Evolutionary conservation across 768 basidiomycete genomes (phyloP), one percentile per base, ranked within the genome.

Genomic region (Rhodotorula sphaerocarpa): DNA sequence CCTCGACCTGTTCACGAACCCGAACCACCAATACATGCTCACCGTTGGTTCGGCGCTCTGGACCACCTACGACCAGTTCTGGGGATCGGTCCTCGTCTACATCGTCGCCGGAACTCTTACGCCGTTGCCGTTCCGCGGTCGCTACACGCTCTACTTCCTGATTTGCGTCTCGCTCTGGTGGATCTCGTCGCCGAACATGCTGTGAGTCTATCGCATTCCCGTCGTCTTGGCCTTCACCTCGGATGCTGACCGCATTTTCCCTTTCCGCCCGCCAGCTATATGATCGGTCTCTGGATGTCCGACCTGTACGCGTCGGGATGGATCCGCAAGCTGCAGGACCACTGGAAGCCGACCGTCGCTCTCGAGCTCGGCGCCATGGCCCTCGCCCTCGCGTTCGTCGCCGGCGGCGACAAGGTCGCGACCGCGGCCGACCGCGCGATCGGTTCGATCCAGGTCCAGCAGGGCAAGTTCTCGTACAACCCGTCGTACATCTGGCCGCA

Each of bases 21-120:
- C 42, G 25, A 73, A 74, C 63, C 73, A 73, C 57, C 69, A 71
- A 50, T 71, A 71, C 60, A 74, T 74, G 70, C 71, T 73, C 57
- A 60, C 57, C 44, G 57, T 69, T 44, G 73, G 73, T 30, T 70
- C 72, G n/a, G 71, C 71, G 25, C 69, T 74, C 16, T 74, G 73
- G 73, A 66, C 73, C n/a, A 74, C 72, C 2, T 74, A 73, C 70
- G 73, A 74, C 51, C 73, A 73, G 58, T 74, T 74, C 64, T 74
- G 73, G 73, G 73, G 73, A 16, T 71, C 70, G 36, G 70, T 71
- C 53, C 62, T 74, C 57, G 70, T 71, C 61, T 74, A 74, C 65
- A 70, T 74, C 62, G 60, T 74, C 55, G 72, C 69, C 57, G 69
- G 66, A 21, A 66, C 70, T 44, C 62, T 73, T 52, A 72, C 73